A percentile compares a stretch with the other conserved stretches of the same genome.
These are phyloP conservation scores for Fusarium bulbicola DNA, from an alignment of 2,329 filamentous ascomycete genomes.

Conservation along the genomic window DNA sequence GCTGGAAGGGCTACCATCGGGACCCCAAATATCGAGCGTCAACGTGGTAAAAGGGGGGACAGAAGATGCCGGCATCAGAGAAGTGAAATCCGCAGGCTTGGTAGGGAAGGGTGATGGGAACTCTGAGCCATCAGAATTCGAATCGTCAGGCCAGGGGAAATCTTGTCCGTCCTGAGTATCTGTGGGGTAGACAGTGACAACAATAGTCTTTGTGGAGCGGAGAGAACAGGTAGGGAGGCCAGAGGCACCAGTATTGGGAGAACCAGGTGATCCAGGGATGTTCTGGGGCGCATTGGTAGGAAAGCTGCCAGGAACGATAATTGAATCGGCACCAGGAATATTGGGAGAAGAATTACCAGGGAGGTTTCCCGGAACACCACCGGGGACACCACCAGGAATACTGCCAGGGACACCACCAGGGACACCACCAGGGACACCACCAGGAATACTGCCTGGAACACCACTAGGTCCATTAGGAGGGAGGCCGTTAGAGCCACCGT, in stretches of 20 bases:
- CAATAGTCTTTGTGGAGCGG: conserved; percentile 55
- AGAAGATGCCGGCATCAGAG: conserved; percentile 17
- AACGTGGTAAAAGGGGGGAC: conserved; percentile 48
- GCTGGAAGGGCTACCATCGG: conserved; percentile 15
- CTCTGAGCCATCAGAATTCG: conserved; percentile 32
- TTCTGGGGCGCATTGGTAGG: conserved; percentile 16
- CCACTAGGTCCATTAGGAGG: conserved; percentile 14
- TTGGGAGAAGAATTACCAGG: conserved; percentile 5
- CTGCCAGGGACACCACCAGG: conserved; percentile 18
- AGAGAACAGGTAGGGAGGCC: conserved; percentile 51
- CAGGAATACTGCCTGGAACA: neutral
- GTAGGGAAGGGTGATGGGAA: conserved; percentile 42
- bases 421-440: neutral
- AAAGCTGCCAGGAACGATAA: conserved; percentile 15
- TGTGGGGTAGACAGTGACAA: conserved; percentile 56
- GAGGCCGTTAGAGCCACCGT: conserved; percentile 18
- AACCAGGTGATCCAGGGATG: conserved; percentile 2
- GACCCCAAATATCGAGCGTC: conserved; percentile 49
- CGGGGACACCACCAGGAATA: neutral
- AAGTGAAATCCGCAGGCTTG: conserved; percentile 37
- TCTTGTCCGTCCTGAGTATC: conserved; percentile 37
- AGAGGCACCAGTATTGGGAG: conserved; percentile 7
- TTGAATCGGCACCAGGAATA: conserved; percentile 25
- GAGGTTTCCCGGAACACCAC: conserved; percentile 6
- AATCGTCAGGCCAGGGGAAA: conserved; percentile 23